Conservation (phyloP, 176 grass and related monocot species). For the Juncus effusus region DNA sequence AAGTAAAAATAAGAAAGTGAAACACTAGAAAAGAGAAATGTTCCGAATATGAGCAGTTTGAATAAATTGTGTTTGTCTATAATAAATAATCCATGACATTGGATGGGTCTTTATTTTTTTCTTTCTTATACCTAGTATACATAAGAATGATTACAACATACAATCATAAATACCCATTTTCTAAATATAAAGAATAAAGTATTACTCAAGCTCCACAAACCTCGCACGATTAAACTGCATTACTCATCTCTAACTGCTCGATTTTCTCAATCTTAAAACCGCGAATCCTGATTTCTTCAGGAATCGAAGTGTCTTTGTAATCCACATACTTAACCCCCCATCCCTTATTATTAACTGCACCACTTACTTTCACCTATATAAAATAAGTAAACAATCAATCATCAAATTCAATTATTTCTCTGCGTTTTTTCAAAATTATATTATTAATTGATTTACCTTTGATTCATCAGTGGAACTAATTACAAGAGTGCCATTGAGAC, state of each 20-base stretch:
- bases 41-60: too few species aligned
- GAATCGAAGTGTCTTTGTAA: slow-evolving; percentile 59
- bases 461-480: slow-evolving; percentile 57
- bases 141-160: too few species aligned
- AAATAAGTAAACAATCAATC: not conserved
- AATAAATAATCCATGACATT: too few species aligned
- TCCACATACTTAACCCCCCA: slow-evolving; percentile 53
- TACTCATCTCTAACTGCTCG: slow-evolving; percentile 62
- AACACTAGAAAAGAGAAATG: too few species aligned
- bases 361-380: slow-evolving; percentile 55
- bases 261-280: slow-evolving; percentile 79
- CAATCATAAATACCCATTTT: too few species aligned
- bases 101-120: too few species aligned
- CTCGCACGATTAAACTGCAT: slow-evolving; percentile 15
- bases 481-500: slow-evolving; percentile 75
- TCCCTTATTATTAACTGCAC: slow-evolving; percentile 39
- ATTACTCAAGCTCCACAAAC: not conserved
- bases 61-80: too few species aligned
- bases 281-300: slow-evolving; percentile 68
- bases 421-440: not conserved
- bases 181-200: too few species aligned
- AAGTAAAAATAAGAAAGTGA: too few species aligned
- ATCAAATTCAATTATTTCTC: not conserved
- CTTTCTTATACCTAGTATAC: too few species aligned
- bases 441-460: slow-evolving; percentile 47